Base-by-base conservation (phyloP, 2,329 filamentous ascomycete genomes). In the Epichloe brachyelytri region DNA sequence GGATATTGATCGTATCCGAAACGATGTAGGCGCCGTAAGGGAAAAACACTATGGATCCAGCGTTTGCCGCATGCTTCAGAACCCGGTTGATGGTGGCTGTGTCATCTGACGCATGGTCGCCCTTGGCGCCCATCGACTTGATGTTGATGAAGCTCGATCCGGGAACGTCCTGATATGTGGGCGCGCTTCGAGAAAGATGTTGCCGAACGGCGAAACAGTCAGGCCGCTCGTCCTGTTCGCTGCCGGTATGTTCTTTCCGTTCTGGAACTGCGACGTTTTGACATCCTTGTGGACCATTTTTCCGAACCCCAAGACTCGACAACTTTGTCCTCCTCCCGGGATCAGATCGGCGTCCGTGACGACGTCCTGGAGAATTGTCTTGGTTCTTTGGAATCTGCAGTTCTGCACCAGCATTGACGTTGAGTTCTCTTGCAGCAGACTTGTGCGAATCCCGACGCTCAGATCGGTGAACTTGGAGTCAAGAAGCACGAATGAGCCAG, bases 101-200 rank as follows among this genome's bases (percentile, higher is more conserved):
- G 60, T 89, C 85, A 55, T 91, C 86, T 0, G 82, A 80, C 0
- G 66, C 62, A 26, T 84, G 86, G 56, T 91, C 84, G 58, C 85
- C 85, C 62, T 75, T 78, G 45, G 83, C 72, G 69, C 20, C 77
- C 63, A 14, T 75, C 0, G 10, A 40, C 30, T 56, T 57, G 33
- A 53, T 46, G n/a, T 51, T 43, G 33, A 46, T 5, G n/a, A 56
- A 50, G 2, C 49, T 11, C 11, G 15, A n/a, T 5, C 6, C 11
- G 6, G 22, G 3, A 15, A 19, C 5, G 34, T 48, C 45, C 3
- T 48, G 3, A 39, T 54, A 54, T 10, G 45, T 44, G 8, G 53
- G 50, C 26, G 34, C n/a, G 6, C 38, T 34, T 22, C 38, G 22
- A 26, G 30, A 26, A 40, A 50, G 39, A 34, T 34, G 12, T 44